Base-by-base conservation (phyloP, 1,284 basidiomycete genomes). In the Sutorius eximius region DNA sequence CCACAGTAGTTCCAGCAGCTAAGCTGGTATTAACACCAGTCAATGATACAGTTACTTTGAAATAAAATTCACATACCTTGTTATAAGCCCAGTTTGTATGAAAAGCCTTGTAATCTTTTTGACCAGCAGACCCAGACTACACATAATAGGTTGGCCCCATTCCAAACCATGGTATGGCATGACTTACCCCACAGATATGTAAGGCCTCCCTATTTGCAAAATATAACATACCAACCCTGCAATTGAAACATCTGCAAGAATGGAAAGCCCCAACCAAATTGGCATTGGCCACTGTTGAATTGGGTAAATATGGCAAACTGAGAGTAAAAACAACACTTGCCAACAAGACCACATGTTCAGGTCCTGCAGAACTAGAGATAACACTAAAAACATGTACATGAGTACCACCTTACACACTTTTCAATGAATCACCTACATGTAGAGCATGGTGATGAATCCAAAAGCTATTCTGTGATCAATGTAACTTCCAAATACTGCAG, bases 371-470 rank as follows among this genome's bases (percentile, higher is more conserved):
- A 32, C 2, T 15, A 36, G 41, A 7, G 3, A 18, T 20, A 8
- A 45, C 29, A 27, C 65, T 65, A 22, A 34, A 7, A n/a, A 50
- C 45, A 18, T 1, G 36, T 34, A 34, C 1, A 41, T n/a, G 1
- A 15, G 36, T 51, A 5, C 3, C 9, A 43, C 13, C 20, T 4
- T 5, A 41, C 32, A 24, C 2, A 29, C 33, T 29, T 36, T 33
- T 11, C 7, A 44, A 20, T 41, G 1, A 55, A 55, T 3, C n/a
- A 56, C 67, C 29, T 42, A 70, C 65, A 54, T 18, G 29, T 5
- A 40, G 10, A 61, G 4, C n/a, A 71, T 81, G 5, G 78, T 80
- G 29, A 69, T 65, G 10, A 75, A 36, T 47, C 78, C 51, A 67
- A 76, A 59, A 37, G 22, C 63, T 63, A 32, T 22, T 15, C 41